A percentile compares a stretch with the other conserved stretches of the same genome.
Evolutionary conservation across 441 rosid genomes (phyloP).

Genomic region (Adansonia gregorii): DNA sequence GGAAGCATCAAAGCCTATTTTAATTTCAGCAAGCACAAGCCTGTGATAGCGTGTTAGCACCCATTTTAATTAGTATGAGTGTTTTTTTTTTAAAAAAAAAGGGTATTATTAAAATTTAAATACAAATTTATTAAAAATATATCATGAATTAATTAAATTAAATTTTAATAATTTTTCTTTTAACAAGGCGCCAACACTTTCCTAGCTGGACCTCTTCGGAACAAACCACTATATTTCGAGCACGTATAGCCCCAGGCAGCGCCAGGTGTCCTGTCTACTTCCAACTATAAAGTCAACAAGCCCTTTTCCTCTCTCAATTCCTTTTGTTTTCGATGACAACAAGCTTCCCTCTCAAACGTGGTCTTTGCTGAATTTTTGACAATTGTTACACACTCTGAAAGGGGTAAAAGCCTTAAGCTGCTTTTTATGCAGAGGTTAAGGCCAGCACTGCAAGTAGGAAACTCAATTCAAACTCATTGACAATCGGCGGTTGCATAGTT

Average conservation of each 20-base stretch:
- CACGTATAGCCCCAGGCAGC: slow-evolving; percentile 29
- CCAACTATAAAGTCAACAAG: slow-evolving; percentile 44
- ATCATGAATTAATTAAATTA: too few relatives aligned
- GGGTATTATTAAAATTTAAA: too few relatives aligned
- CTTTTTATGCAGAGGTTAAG: neutral
- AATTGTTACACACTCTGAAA: neutral
- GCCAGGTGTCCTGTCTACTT: slow-evolving; percentile 26
- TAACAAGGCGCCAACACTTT: neutral
- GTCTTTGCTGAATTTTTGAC: neutral
- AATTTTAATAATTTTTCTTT: too few relatives aligned
- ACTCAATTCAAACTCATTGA: slow-evolving; percentile 43
- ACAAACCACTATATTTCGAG: slow-evolving; percentile 6
- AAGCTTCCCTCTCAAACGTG: neutral
- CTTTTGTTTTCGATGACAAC: neutral
- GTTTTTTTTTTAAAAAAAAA: too few relatives aligned
- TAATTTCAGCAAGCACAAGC: neutral
- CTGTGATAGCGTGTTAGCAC: too few relatives aligned
- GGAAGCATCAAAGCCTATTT: neutral
- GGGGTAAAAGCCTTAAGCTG: neutral
- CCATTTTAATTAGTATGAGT: too few relatives aligned
- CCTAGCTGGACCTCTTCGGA: slow-evolving; percentile 23
- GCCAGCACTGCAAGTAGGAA: neutral
- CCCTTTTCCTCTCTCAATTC: neutral
- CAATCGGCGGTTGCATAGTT: slow-evolving; percentile 48
- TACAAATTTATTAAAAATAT: too few relatives aligned